Base-by-base conservation (phyloP, 495 filamentous ascomycete genomes). In the Podospora comata region DNA sequence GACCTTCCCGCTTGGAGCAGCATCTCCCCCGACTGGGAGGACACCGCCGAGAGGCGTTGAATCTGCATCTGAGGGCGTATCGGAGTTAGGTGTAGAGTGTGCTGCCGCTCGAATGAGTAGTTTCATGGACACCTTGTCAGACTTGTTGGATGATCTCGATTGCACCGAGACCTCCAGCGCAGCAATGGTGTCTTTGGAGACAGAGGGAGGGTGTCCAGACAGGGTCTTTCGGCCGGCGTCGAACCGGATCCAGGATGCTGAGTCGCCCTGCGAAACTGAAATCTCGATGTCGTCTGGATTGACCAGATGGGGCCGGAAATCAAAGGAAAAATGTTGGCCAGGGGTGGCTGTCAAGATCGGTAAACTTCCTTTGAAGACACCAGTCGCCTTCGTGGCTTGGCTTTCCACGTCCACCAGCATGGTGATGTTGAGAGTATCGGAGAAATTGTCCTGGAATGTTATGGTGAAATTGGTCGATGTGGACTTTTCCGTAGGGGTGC, bases 241-340 rank as follows among this genome's bases (percentile, higher is more conserved):
- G 69, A 92, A 92, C 1, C 79, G 80, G 11, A 95, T 79, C 93
- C 92, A 97, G 16, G 85, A 75, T 7, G 82, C 76, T 2, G 87
- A 76, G 2, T 82, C 68, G 20, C 78, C 81, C n/a, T 85, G 70
- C 58, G 85, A 76, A 2, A 90, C 77, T 15, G 82, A 82, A 1
- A 94, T 72, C 23, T 83, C 78, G 0, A 86, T 84, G 67, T 86
- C 81, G 27, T 79, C 74, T 11, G 84, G 80, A 28, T 79, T 80
- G 15, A 86, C 72, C 20, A 91, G 70, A 26, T 85, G 85, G 32
- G 82, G 75, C 64, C 87, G 80, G 48, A 97, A 82, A 4, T 84
- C 80, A 60, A 91, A 90, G 18, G 74, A 80, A 67, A 97, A 93
- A 30, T 82, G 78, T 58, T 86, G 72, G 4, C 92, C 92, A 16